Conservation (phyloP, 129 eudicot genomes). For the Pseudognaphalium luteoalbum region DNA sequence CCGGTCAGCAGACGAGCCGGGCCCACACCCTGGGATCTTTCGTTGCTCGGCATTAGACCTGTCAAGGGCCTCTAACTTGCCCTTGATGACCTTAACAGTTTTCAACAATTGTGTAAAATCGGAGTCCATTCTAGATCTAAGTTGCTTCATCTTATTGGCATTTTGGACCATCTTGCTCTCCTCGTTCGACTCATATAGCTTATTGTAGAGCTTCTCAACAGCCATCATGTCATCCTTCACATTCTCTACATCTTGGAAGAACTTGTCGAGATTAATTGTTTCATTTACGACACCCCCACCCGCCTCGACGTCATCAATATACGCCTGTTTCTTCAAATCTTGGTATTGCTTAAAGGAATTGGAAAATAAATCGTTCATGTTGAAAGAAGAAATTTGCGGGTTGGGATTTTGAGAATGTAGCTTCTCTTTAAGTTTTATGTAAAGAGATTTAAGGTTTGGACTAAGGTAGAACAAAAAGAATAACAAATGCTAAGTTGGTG, state of each 20-base stretch:
- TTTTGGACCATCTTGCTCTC: constrained; percentile 66
- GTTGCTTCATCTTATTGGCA: constrained; percentile 63
- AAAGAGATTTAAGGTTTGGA: constrained; percentile 18
- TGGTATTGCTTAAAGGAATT: constrained; percentile 60
- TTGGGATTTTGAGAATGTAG: constrained; percentile 17
- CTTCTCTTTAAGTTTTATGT: constrained; percentile 36
- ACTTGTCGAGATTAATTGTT: constrained; percentile 54
- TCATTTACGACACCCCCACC: constrained; percentile 35
- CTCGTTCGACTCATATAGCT: constrained; percentile 65
- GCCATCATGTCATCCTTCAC: constrained; percentile 66
- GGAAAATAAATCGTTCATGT: constrained; percentile 88
- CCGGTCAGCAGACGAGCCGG: constrained; percentile 81
- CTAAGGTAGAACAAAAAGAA: constrained; percentile 40
- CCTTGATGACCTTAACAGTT: constrained; percentile 60
- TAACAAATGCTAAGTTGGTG: constrained; percentile 23
- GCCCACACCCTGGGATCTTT: constrained; percentile 77
- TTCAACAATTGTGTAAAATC: constrained; percentile 63
- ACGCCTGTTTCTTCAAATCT: constrained; percentile 48
- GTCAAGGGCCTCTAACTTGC: constrained; percentile 73
- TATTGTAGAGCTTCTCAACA: constrained; percentile 62
- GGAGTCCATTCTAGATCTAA: constrained; percentile 63
- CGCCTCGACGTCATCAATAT: constrained; percentile 57
- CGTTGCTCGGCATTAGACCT: constrained; percentile 56
- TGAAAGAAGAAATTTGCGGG: constrained; percentile 23
- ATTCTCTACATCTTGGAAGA: constrained; percentile 73